These are phyloP conservation scores for Primulina eburnea DNA, from an alignment of 257 asterid species.

Conservation along the genomic window DNA sequence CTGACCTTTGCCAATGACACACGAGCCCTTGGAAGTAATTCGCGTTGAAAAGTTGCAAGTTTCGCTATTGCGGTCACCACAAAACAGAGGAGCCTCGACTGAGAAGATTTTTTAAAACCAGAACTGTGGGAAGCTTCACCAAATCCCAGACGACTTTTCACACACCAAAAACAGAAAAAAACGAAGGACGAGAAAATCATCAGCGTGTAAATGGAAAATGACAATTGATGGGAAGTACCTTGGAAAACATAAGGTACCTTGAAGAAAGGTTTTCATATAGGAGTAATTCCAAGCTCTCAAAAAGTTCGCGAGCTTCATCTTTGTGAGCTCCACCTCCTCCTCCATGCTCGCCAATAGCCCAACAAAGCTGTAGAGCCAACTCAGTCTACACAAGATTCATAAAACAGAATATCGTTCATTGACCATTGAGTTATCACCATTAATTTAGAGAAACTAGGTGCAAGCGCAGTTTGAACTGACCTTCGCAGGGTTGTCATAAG, in stretches of 20 bases:
- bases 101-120: background rate
- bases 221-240: slow-evolving; percentile 5
- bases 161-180: background rate
- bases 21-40: background rate
- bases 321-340: slow-evolving; percentile 89
- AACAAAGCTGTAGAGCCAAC: slow-evolving; percentile 85
- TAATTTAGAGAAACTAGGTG: slow-evolving; percentile 14
- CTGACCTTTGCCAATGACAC: background rate
- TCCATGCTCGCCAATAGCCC: slow-evolving; percentile 98
- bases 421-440: slow-evolving; percentile 11
- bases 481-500: slow-evolving; percentile 73
- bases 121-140: background rate
- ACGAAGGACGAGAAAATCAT: slow-evolving; percentile 22
- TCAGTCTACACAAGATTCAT: slow-evolving; percentile 58
- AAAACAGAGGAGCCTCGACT: background rate
- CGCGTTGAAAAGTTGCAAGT: background rate
- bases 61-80: background rate
- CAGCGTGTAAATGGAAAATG: slow-evolving; percentile 20
- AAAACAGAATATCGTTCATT: slow-evolving; percentile 1
- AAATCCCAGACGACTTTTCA: slow-evolving; percentile 59
- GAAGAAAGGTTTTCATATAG: slow-evolving; percentile 81
- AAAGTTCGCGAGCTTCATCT: slow-evolving; percentile 91
- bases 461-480: slow-evolving; percentile 31
- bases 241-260: slow-evolving; percentile 45
- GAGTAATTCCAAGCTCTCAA: slow-evolving; percentile 88